Conservation (phyloP, 139 green algal species). For the Coelastrella sp. region DNA sequence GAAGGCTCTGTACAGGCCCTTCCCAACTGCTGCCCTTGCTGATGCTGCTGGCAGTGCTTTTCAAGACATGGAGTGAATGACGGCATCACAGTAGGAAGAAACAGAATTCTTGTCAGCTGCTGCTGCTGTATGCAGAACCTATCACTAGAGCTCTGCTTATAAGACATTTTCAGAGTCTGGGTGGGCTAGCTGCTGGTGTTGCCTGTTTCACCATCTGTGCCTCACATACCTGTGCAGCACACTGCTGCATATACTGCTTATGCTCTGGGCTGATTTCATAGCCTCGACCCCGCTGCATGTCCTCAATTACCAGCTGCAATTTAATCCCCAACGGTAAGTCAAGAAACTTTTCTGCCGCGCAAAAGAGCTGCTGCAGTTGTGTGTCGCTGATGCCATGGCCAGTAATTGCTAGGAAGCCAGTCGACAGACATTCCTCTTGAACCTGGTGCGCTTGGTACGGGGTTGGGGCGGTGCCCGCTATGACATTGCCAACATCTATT, state of each 20-base stretch:
- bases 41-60: constrained; percentile 9
- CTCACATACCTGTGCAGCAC: background rate
- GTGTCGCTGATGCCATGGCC: constrained; percentile 21
- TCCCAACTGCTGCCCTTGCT: background rate
- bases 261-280: constrained; percentile 56
- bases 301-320: constrained; percentile 13
- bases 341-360: constrained; percentile 36
- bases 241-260: constrained; percentile 21
- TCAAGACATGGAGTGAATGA: no score
- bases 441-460: constrained; percentile 25
- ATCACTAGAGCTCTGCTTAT: no score
- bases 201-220: background rate
- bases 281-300: constrained; percentile 46
- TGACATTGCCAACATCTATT: constrained; percentile 27
- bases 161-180: no score
- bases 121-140: no score
- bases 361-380: constrained; percentile 39
- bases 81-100: background rate
- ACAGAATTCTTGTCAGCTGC: no score
- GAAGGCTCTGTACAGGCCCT: constrained; percentile 16
- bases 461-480: background rate
- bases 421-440: constrained; percentile 35
- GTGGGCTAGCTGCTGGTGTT: no score
- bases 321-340: constrained; percentile 43
- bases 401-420: constrained; percentile 49